Evolutionary conservation across 371 early-diverging fungal species (phyloP), one percentile per base, ranked within the genome.

Genomic region (Chytridium lagenaria): DNA sequence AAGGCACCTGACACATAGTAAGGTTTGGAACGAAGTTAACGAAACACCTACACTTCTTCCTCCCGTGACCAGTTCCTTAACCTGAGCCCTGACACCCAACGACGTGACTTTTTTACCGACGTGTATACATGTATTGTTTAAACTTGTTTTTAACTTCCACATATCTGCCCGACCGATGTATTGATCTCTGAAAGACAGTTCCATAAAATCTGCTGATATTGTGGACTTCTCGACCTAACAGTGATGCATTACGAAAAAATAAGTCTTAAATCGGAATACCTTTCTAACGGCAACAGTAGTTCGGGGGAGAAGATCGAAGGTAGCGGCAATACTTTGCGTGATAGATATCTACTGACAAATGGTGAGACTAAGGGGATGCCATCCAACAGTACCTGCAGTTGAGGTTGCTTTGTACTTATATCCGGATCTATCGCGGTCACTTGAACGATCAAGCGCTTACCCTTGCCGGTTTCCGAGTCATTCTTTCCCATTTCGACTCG

Each of bases 131-230:
- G 88, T 88, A 16, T 89, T 89, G 12, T 84, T 83, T 26, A 98
- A 79, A 52, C 85, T 85, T 59, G 89, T 88, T 75, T 94, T 92
- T 30, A 98, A 78, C 50, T 94, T 80, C 94, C 95, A 96, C 96
- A 98, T 96, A 79, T 96, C 98, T 79, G 91, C 89, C 69, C 97
- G 85, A 16, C 95, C 93, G 1, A 97, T 85, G 78, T 97, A 96
- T 74, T 98, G 98, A 72, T 97, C 95, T 33, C 92, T 88, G 67
- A 98, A 94, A 0, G 90, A 83, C 5, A 98, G 79, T 75, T 96
- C 97, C 22, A 98, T 85, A 80, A 91, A 92, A 68, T 92, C 92
- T 10, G 94, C 90, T 0, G 90, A 83, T 2, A 89, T 87, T 15
- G 82, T 71, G 12, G 86, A 85, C 55, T 71, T 71, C 63, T 93